Evolutionary conservation across 176 grass and related monocot species (phyloP).

Genomic region (Triticum aestivum): DNA sequence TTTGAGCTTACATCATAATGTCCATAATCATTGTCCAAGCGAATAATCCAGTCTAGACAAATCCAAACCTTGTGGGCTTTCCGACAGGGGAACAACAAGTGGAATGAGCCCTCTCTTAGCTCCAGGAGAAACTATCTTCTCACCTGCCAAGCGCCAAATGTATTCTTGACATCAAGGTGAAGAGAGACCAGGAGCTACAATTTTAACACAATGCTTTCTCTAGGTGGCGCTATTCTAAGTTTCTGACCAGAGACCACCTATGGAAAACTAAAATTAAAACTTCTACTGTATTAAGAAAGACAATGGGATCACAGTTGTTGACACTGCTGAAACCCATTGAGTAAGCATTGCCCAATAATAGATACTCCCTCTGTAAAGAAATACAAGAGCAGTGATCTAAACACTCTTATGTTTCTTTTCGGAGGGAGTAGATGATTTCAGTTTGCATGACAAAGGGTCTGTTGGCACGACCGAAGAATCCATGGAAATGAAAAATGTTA

Average conservation of each 20-base stretch:
- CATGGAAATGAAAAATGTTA: not conserved
- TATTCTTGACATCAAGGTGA: not conserved
- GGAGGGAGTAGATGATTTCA: not conserved
- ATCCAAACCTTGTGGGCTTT: slow-evolving; percentile 71
- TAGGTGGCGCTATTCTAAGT: not conserved
- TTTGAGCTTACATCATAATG: not conserved
- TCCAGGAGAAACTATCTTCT: slow-evolving; percentile 82
- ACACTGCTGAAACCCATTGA: not conserved
- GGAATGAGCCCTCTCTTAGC: slow-evolving; percentile 82
- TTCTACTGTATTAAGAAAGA: not conserved
- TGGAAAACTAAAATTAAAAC: not conserved
- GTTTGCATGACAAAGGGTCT: not conserved
- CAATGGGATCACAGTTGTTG: not conserved
- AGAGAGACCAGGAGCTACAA: not conserved
- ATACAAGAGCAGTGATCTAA: too few species aligned
- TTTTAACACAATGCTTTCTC: not conserved
- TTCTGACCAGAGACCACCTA: not conserved
- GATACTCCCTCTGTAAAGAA: not conserved
- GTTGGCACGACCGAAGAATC: not conserved
- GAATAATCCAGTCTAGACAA: not conserved
- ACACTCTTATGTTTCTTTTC: too few species aligned
- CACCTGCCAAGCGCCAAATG: slow-evolving; percentile 46
- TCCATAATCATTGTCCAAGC: not conserved
- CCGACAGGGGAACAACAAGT: slow-evolving; percentile 74
- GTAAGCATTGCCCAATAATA: not conserved